Conservation (phyloP, 768 basidiomycete genomes). For the Termitomyces bulborhizus region DNA sequence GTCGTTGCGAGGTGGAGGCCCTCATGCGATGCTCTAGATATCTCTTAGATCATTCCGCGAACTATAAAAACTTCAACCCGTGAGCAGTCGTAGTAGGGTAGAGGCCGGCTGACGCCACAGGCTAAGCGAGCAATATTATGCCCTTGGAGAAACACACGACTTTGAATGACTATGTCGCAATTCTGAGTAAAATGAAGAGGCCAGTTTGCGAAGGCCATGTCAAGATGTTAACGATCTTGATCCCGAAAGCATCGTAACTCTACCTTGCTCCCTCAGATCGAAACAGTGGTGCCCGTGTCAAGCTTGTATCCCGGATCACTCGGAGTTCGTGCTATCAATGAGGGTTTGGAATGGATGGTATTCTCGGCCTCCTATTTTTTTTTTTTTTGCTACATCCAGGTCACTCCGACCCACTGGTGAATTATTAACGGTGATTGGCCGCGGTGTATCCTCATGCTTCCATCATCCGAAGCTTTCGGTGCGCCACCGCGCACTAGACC, state of each 20-base stretch:
- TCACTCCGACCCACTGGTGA: neutral
- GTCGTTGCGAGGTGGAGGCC: constrained; percentile 1
- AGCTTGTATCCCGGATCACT: neutral
- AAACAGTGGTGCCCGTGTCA: neutral
- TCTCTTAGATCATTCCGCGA: constrained; percentile 12
- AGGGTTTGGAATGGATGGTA: neutral
- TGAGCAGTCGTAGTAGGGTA: neutral
- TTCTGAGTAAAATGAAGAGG: neutral
- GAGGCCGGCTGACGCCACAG: neutral
- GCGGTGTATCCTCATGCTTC: neutral
- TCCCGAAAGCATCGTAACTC: neutral
- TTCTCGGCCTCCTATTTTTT: neutral
- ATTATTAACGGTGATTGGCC: neutral
- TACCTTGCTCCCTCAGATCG: neutral
- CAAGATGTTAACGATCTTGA: neutral
- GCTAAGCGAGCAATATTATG: neutral
- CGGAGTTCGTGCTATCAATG: neutral
- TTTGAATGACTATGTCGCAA: neutral
- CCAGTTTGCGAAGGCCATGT: no score
- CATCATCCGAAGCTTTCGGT: constrained; percentile 10
- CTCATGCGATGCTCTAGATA: constrained; percentile 8
- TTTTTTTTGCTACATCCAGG: neutral
- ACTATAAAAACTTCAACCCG: neutral
- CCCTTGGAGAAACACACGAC: neutral
- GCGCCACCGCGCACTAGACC: constrained; percentile 9